Conservation (phyloP, 2,329 filamentous ascomycete species). For the Aureobasidium sp. region DNA sequence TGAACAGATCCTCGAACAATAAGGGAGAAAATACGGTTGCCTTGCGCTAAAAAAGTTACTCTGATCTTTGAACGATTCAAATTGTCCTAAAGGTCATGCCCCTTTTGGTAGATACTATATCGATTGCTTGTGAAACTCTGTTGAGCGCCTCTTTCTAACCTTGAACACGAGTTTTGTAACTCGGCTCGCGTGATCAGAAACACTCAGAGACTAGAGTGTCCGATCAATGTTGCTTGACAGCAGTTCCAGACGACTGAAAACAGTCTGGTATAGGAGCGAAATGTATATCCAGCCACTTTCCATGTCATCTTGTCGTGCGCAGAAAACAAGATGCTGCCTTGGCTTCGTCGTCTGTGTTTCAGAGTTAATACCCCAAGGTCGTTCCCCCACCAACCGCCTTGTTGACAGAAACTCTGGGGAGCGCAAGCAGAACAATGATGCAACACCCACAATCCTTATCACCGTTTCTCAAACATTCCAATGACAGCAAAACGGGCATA, state of each 20-base stretch:
- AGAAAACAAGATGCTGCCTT: not conserved
- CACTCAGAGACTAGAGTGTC: too few relatives aligned
- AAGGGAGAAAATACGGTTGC: not conserved
- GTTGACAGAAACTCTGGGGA: not conserved
- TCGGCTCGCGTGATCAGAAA: too few relatives aligned
- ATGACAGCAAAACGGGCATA: not conserved
- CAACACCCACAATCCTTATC: not conserved
- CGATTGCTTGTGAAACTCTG: not conserved
- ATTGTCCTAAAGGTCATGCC: too few relatives aligned
- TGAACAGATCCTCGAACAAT: conserved; percentile 15
- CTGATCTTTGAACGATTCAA: not conserved
- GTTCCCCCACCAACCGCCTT: not conserved
- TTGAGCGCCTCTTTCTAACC: not conserved
- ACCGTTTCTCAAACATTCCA: not conserved
- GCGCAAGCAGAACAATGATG: not conserved
- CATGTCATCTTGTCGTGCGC: too few relatives aligned
- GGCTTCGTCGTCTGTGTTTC: not conserved
- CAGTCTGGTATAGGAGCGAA: too few relatives aligned
- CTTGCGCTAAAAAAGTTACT: not conserved
- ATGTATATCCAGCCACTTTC: too few relatives aligned
- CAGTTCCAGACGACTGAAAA: too few relatives aligned
- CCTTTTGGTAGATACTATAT: too few relatives aligned
- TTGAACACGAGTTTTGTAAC: not conserved
- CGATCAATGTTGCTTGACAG: too few relatives aligned
- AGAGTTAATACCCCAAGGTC: not conserved